A percentile compares a stretch with the other conserved stretches of the same genome.
Conservation (phyloP, 2,329 filamentous ascomycete genomes). For the Arthrobotrys iridis region DNA sequence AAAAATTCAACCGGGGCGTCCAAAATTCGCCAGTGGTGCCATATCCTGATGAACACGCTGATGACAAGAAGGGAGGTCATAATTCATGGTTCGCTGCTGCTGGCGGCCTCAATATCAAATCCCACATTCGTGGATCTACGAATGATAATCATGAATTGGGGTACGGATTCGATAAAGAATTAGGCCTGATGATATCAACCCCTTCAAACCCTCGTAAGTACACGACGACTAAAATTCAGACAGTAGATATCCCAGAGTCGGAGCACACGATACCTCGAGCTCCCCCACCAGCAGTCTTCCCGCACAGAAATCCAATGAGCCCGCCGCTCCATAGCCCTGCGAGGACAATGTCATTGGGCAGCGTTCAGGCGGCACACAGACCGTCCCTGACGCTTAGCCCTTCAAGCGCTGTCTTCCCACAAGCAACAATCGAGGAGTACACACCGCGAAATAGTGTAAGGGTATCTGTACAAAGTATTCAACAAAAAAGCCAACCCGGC, state of each 20-base stretch:
- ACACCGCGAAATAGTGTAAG: constrained; percentile 34
- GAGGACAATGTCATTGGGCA: constrained; percentile 41
- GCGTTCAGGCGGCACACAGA: constrained; percentile 38
- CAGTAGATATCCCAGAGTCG: constrained; percentile 53
- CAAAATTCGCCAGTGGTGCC: constrained; percentile 20
- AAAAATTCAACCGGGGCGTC: constrained; percentile 38
- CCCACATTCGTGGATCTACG: constrained; percentile 36
- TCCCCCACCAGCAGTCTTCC: constrained; percentile 46
- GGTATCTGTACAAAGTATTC: constrained; percentile 45
- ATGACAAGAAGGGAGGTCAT: constrained; percentile 31
- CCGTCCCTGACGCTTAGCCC: constrained; percentile 43
- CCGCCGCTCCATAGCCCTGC: constrained; percentile 27
- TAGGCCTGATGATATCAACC: constrained; percentile 53
- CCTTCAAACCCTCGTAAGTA: constrained; percentile 53
- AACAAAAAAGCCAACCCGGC: constrained; percentile 29
- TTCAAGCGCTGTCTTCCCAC: constrained; percentile 38
- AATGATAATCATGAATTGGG: constrained; percentile 54
- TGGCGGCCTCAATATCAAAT: constrained; percentile 38
- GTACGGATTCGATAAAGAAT: constrained; percentile 53
- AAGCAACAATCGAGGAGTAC: constrained; percentile 40
- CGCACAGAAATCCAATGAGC: constrained; percentile 47
- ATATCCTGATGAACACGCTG: constrained; percentile 22
- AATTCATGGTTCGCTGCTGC: constrained; percentile 46
- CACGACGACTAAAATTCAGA: constrained; percentile 52
- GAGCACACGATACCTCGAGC: constrained; percentile 46